Conservation (phyloP, 1,284 basidiomycete genomes). For the Naganishia cerealis region DNA sequence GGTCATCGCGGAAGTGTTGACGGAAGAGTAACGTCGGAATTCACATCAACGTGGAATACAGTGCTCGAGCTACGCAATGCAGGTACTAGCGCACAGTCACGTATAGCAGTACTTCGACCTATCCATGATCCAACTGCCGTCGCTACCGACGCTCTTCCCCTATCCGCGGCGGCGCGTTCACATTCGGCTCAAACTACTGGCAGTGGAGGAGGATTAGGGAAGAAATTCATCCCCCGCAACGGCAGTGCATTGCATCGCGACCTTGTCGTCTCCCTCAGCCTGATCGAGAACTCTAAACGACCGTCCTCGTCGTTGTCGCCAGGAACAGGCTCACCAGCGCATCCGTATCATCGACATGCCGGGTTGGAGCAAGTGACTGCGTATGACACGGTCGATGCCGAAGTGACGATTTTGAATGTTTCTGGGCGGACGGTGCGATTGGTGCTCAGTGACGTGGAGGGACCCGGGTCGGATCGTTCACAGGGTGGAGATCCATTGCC, state of each 20-base stretch:
- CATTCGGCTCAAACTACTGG: neutral
- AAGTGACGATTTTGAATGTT: slow-evolving; percentile 30
- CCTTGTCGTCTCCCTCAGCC: slow-evolving; percentile 30
- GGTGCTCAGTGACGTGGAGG: slow-evolving; percentile 24
- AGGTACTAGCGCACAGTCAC: slow-evolving; percentile 7
- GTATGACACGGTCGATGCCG: slow-evolving; percentile 27
- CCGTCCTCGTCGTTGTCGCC: neutral
- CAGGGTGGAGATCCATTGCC: neutral
- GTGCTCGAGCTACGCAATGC: slow-evolving; percentile 29
- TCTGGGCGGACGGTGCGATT: slow-evolving; percentile 30
- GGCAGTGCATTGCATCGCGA: slow-evolving; percentile 26
- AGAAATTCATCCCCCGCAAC: neutral
- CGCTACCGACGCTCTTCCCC: neutral
- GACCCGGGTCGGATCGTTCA: neutral
- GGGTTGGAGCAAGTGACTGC: neutral
- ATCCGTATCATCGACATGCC: neutral
- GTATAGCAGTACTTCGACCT: slow-evolving; percentile 17
- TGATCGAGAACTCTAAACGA: slow-evolving; percentile 6
- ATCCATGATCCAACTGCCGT: slow-evolving; percentile 7
- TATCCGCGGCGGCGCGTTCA: neutral
- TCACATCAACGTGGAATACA: slow-evolving; percentile 33
- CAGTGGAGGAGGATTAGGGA: neutral
- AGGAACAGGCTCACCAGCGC: neutral
- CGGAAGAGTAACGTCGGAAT: slow-evolving; percentile 4
- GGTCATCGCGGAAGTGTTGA: neutral